A percentile compares a stretch with the other conserved stretches of the same genome.
Evolutionary conservation across 1,284 basidiomycete species (phyloP).

Genomic region (Singerocomus rubriflavus): DNA sequence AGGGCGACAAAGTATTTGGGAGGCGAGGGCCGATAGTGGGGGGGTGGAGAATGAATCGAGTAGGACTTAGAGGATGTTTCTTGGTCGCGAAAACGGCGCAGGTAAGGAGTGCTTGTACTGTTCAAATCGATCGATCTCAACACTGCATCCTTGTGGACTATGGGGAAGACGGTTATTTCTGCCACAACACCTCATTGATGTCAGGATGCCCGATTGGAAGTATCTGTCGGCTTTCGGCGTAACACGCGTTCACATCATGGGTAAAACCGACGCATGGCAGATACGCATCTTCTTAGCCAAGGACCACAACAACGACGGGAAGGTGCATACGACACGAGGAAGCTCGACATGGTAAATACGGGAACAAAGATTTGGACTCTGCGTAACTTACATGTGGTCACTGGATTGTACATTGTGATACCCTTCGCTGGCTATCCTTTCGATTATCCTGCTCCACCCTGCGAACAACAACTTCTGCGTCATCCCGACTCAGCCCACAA

Average conservation of each 20-base stretch:
- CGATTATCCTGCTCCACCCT: constrained; percentile 16
- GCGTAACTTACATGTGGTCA: constrained; percentile 14
- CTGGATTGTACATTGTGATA: constrained; percentile 21
- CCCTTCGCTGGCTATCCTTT: constrained; percentile 3
- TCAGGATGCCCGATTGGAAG: constrained; percentile 10
- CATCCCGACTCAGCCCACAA: constrained; percentile 26
- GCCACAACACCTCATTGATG: constrained; percentile 21
- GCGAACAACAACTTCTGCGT: constrained; percentile 23
- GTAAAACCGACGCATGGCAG: neutral
- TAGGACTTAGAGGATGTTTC: constrained; percentile 10
- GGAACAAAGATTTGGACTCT: neutral
- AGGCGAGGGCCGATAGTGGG: neutral
- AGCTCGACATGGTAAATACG: constrained; percentile 10
- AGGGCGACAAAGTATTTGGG: neutral
- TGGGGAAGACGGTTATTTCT: neutral
- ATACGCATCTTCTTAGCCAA: neutral
- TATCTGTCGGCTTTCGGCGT: too few relatives aligned
- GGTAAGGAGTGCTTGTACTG: constrained; percentile 1
- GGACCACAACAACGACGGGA: neutral
- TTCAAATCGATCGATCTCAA: constrained; percentile 14
- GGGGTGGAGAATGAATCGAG: constrained; percentile 1
- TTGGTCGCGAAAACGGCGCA: neutral
- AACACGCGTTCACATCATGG: neutral
- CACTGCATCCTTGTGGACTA: constrained; percentile 3
- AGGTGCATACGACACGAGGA: neutral